These are phyloP conservation scores for Lipomyces yamadae DNA, from an alignment of 805 yeast species.

Conservation along the genomic window DNA sequence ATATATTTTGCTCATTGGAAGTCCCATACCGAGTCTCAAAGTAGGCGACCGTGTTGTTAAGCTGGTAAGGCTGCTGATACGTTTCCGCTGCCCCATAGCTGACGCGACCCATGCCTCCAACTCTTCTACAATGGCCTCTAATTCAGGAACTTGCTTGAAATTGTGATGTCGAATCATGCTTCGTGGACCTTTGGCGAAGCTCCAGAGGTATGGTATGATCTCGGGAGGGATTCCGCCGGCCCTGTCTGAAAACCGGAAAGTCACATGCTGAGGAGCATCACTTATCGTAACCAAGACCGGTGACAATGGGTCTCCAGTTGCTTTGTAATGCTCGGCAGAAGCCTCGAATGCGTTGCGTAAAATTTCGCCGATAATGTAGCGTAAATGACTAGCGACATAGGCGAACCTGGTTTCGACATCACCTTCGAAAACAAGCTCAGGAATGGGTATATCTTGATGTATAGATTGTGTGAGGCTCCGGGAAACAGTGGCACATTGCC, in stretches of 20 bases:
- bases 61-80: slow-evolving; percentile 61
- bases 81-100: slow-evolving; percentile 58
- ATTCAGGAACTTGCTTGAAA: slow-evolving; percentile 43
- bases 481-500: slow-evolving; percentile 59
- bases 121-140: slow-evolving; percentile 44
- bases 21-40: slow-evolving; percentile 79
- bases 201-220: slow-evolving; percentile 73
- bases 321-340: slow-evolving; percentile 59
- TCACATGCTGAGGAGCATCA: slow-evolving; percentile 65
- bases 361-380: slow-evolving; percentile 85
- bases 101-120: slow-evolving; percentile 35
- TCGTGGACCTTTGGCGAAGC: slow-evolving; percentile 55
- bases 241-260: slow-evolving; percentile 81
- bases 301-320: slow-evolving; percentile 15
- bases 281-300: slow-evolving; percentile 80
- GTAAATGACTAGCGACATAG: slow-evolving; percentile 83
- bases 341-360: slow-evolving; percentile 85
- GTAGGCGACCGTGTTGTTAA: slow-evolving; percentile 75
- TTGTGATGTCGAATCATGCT: slow-evolving; percentile 41
- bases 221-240: slow-evolving; percentile 83
- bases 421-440: slow-evolving; percentile 78
- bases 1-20: slow-evolving; percentile 84
- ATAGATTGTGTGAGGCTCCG: slow-evolving; percentile 55
- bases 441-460: slow-evolving; percentile 65
- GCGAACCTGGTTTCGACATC: slow-evolving; percentile 68